phyloP scores from a whole-genome alignment of 495 filamentous ascomycete genomes.

The Aspergillus steynii region DNA sequence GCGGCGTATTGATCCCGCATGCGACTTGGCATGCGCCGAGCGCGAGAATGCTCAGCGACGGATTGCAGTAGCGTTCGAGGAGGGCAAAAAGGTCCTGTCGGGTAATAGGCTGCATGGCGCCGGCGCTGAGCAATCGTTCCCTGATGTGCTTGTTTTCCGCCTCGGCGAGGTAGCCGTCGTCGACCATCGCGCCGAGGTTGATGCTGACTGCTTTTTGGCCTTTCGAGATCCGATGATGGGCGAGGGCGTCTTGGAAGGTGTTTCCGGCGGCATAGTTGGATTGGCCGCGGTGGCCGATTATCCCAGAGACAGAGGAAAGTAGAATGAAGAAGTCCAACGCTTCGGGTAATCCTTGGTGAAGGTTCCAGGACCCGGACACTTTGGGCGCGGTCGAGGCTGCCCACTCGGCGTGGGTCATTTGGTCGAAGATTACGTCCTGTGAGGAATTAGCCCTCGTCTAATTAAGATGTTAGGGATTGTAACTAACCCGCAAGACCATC shows the following conservation, averaged over 20 bases:
- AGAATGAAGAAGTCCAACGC: slow-evolving; percentile 53
- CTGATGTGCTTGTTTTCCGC: too few species aligned
- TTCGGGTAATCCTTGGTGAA: slow-evolving; percentile 50
- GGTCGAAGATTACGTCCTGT: slow-evolving; percentile 38
- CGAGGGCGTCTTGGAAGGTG: slow-evolving; percentile 44
- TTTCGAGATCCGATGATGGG: slow-evolving; percentile 27
- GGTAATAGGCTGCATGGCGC: too few species aligned
- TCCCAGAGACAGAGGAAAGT: slow-evolving; percentile 48
- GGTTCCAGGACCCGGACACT: slow-evolving; percentile 48
- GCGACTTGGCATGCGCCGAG: too few species aligned
- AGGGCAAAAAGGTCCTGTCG: too few species aligned
- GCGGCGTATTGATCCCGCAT: too few species aligned
- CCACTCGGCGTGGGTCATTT: slow-evolving; percentile 44
- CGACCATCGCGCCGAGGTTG: slow-evolving; percentile 5
- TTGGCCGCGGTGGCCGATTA: slow-evolving; percentile 50
- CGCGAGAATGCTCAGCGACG: too few species aligned
- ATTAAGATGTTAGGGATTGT: too few species aligned
- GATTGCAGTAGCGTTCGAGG: too few species aligned
- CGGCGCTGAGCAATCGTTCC: too few species aligned
- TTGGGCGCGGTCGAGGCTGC: slow-evolving; percentile 37
- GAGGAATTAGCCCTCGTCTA: background rate
- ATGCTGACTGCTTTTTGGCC: slow-evolving; percentile 22
- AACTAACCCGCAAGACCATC: slow-evolving; percentile 34
- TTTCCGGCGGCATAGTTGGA: slow-evolving; percentile 57
- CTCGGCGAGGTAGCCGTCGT: slow-evolving; percentile 4